phyloP scores from a whole-genome alignment of 2,329 filamentous ascomycete species.

The Xylaria hypoxylon region DNA sequence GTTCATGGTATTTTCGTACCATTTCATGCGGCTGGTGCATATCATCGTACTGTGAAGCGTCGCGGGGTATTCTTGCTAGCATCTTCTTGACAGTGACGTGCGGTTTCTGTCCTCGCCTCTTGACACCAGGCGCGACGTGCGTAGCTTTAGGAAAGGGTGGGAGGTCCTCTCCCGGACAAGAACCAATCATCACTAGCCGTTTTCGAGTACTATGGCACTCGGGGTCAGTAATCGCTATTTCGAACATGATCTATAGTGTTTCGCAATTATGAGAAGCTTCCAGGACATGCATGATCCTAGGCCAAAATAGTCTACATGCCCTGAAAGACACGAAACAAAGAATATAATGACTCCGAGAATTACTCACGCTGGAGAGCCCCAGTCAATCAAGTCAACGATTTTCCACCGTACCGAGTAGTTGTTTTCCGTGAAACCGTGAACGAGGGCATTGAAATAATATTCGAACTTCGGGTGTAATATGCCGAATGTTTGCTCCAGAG shows the following conservation, averaged over 20 bases:
- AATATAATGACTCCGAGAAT: neutral
- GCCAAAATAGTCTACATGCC: neutral
- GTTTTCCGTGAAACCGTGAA: constrained; percentile 71
- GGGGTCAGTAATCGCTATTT: neutral
- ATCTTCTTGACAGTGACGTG: constrained; percentile 60
- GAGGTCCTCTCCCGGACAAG: constrained; percentile 75
- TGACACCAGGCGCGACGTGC: constrained; percentile 57
- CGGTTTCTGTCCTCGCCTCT: constrained; percentile 50
- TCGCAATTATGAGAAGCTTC: neutral
- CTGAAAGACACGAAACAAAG: neutral
- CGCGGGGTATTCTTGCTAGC: constrained; percentile 52
- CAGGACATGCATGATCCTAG: neutral
- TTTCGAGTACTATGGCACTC: constrained; percentile 51
- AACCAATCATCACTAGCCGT: constrained; percentile 68
- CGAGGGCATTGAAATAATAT: constrained; percentile 67
- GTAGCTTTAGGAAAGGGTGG: constrained; percentile 74
- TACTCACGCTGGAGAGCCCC: constrained; percentile 60
- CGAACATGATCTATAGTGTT: neutral
- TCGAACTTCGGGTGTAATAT: constrained; percentile 66
- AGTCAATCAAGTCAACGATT: constrained; percentile 64
- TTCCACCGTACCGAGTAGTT: constrained; percentile 80
- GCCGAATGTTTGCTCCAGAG: constrained; percentile 82
- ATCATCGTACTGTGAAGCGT: constrained; percentile 44
- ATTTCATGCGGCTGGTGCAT: constrained; percentile 55
- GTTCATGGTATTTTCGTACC: constrained; percentile 46